A percentile compares a stretch with the other conserved stretches of the same genome.
Evolutionary conservation across 768 basidiomycete genomes (phyloP).

Genomic region (Agrocybe praecox): DNA sequence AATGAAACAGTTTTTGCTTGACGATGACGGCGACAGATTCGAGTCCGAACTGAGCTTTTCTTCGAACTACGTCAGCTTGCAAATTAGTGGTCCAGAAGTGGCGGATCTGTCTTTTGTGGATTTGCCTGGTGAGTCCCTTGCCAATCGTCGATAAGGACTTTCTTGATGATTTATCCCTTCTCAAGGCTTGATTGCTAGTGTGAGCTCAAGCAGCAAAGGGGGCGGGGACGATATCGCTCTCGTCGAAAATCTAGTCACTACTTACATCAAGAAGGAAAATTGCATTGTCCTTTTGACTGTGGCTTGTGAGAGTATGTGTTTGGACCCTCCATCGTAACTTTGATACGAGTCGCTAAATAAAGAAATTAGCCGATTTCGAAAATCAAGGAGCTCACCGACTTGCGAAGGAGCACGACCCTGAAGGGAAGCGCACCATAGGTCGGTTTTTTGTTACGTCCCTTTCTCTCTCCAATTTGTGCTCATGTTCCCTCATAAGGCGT

Average conservation of each 20-base stretch:
- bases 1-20: slow-evolving; percentile 38
- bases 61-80: slow-evolving; percentile 54
- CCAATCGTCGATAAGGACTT: background rate
- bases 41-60: slow-evolving; percentile 45
- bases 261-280: slow-evolving; percentile 63
- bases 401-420: slow-evolving; percentile 59
- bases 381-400: slow-evolving; percentile 77
- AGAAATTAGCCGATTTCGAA: slow-evolving; percentile 68
- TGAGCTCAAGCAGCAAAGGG: slow-evolving; percentile 41
- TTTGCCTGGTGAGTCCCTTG: slow-evolving; percentile 49
- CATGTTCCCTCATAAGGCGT: slow-evolving; percentile 51
- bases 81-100: slow-evolving; percentile 60
- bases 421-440: slow-evolving; percentile 74
- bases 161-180: background rate
- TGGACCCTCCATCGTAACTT: background rate
- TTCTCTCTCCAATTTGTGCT: background rate
- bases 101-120: slow-evolving; percentile 69
- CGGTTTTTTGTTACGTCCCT: background rate
- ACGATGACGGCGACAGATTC: slow-evolving; percentile 20
- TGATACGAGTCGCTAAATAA: slow-evolving; percentile 12
- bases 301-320: slow-evolving; percentile 63
- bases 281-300: slow-evolving; percentile 64
- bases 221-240: slow-evolving; percentile 60
- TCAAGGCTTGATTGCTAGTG: slow-evolving; percentile 61
- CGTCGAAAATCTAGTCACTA: slow-evolving; percentile 55